Conservation (phyloP, 805 yeast species). For the Yarrowia phangngaensis region DNA sequence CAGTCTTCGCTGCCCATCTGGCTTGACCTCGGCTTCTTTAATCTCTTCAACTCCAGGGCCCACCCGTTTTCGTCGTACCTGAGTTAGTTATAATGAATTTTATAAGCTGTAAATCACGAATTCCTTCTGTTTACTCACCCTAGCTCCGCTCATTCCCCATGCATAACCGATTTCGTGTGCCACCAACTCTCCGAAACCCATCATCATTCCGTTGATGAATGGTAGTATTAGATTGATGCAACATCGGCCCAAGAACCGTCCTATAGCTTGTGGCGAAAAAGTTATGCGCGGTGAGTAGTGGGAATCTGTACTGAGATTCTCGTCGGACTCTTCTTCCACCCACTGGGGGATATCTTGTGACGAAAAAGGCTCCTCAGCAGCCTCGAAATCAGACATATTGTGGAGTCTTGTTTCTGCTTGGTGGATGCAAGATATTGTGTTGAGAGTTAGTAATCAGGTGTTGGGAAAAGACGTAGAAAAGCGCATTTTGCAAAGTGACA, state of each 20-base stretch:
- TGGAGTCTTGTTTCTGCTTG: background rate
- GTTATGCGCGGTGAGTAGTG: constrained; percentile 9
- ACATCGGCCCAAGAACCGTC: constrained; percentile 17
- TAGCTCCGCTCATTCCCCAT: constrained; percentile 71
- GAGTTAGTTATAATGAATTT: too few relatives aligned
- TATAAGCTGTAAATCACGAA: background rate
- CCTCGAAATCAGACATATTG: constrained; percentile 17
- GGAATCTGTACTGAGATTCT: background rate
- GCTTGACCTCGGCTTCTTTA: constrained; percentile 2
- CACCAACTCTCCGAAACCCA: constrained; percentile 90
- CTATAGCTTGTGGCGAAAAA: constrained; percentile 11
- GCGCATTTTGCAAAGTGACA: too few relatives aligned
- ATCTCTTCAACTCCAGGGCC: constrained; percentile 24
- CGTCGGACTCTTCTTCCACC: constrained; percentile 18
- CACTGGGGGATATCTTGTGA: constrained; percentile 8
- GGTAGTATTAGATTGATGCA: constrained; percentile 78
- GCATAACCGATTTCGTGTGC: constrained; percentile 89
- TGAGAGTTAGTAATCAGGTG: background rate
- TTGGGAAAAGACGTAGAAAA: too few relatives aligned
- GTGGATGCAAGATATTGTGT: background rate
- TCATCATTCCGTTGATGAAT: constrained; percentile 88
- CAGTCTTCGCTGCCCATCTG: constrained; percentile 23
- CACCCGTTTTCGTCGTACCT: constrained; percentile 17
- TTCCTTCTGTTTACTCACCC: constrained; percentile 40
- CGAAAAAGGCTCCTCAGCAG: constrained; percentile 19